Percentiles rank a stretch among this genome's conserved stretches.
Conservation (phyloP, 352 stramenopile genomes). For the Pythium insidiosum region DNA sequence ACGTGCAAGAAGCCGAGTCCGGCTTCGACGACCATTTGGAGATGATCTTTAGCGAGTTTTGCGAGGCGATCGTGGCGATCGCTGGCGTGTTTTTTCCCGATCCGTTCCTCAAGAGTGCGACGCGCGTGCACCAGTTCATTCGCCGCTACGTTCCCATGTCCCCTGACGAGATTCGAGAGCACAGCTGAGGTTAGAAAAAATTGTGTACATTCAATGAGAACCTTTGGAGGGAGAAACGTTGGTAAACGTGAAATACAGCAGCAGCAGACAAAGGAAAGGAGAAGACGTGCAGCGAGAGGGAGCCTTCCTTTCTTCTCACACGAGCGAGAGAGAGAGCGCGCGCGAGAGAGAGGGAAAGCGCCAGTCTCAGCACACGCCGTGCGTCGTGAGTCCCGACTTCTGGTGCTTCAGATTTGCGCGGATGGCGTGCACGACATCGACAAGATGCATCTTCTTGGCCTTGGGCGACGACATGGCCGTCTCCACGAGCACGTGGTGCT, state of each 20-base stretch:
- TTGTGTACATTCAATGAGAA: no score
- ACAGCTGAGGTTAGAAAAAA: constrained; percentile 10
- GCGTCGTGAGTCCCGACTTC: constrained; percentile 63
- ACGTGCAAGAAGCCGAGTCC: constrained; percentile 42
- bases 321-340: no score
- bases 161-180: constrained; percentile 43
- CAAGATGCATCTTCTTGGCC: constrained; percentile 58
- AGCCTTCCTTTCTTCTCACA: no score
- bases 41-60: constrained; percentile 73
- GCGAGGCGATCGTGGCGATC: constrained; percentile 50
- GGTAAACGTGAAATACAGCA: no score
- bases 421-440: constrained; percentile 59
- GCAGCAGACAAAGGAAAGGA: no score
- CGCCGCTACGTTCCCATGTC: constrained; percentile 54
- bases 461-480: constrained; percentile 76
- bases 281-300: no score
- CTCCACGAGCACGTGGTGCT: constrained; percentile 66
- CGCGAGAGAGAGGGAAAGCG: no score
- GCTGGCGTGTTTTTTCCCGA: constrained; percentile 51
- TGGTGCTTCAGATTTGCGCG: constrained; percentile 68
- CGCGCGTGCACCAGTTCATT: constrained; percentile 65
- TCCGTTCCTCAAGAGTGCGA: constrained; percentile 43
- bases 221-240: no score
- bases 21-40: constrained; percentile 36
- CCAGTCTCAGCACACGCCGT: constrained; percentile 76